These are phyloP conservation scores for Trichoderma asperelloides DNA, from an alignment of 495 filamentous ascomycete genomes.

Conservation along the genomic window DNA sequence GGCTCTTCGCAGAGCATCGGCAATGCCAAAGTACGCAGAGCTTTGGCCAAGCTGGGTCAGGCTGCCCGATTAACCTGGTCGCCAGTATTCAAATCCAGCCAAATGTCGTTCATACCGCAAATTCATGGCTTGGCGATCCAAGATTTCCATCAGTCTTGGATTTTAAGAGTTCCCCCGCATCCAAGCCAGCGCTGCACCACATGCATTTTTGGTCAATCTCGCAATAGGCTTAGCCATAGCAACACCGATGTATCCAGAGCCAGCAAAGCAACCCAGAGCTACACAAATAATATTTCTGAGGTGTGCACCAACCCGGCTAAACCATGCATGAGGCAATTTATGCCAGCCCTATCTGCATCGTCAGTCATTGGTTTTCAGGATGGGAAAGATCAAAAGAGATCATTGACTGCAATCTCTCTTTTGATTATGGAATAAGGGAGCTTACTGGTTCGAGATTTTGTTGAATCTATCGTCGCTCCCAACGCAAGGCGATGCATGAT, in stretches of 20 bases:
- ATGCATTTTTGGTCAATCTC: neutral
- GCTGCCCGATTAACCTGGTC: neutral
- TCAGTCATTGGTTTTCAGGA: neutral
- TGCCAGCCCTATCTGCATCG: neutral
- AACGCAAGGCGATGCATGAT: too few relatives aligned
- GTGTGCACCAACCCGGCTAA: too few relatives aligned
- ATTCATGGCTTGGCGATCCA: neutral
- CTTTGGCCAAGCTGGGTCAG: neutral
- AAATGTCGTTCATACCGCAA: neutral
- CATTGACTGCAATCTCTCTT: neutral
- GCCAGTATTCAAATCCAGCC: neutral
- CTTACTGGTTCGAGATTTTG: too few relatives aligned
- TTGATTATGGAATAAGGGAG: neutral
- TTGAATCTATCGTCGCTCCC: too few relatives aligned
- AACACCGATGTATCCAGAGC: neutral
- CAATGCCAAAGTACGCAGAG: neutral
- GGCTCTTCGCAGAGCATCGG: neutral
- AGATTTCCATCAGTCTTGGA: neutral
- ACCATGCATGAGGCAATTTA: neutral
- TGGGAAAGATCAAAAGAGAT: neutral
- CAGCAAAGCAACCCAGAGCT: neutral
- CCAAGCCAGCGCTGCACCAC: neutral
- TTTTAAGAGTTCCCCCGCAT: neutral
- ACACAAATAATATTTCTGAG: neutral
- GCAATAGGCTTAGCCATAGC: neutral